Conservation (phyloP, 176 grass and related monocot genomes). For the Ananas comosus region DNA sequence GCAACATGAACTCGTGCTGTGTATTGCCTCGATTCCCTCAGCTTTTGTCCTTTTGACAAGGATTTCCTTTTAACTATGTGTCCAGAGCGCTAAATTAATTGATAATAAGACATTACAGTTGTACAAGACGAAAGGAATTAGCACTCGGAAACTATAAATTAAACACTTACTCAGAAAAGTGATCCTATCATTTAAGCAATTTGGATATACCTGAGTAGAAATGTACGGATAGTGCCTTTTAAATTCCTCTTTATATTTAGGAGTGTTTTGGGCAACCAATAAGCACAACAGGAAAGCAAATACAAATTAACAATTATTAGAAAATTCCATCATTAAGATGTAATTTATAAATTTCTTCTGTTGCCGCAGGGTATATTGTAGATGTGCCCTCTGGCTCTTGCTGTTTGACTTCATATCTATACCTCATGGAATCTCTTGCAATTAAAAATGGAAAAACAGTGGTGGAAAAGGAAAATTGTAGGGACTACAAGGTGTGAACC, state of each 20-base stretch:
- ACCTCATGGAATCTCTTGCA: not conserved
- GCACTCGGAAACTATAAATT: not conserved
- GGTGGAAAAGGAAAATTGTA: not conserved
- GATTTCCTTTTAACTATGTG: constrained; percentile 58
- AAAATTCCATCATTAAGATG: too few relatives aligned
- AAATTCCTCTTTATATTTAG: too few relatives aligned
- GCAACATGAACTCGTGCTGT: constrained; percentile 69
- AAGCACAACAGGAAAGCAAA: too few relatives aligned
- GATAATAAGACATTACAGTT: not conserved
- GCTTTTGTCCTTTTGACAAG: constrained; percentile 50
- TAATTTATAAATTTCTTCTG: too few relatives aligned
- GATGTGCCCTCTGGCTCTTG: not conserved
- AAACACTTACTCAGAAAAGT: too few relatives aligned
- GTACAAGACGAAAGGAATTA: not conserved
- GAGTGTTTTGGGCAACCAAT: too few relatives aligned
- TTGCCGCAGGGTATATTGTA: too few relatives aligned
- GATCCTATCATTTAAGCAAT: too few relatives aligned
- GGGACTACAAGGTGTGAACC: constrained; percentile 38
- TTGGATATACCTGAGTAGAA: too few relatives aligned
- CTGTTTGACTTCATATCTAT: not conserved
- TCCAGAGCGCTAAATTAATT: constrained; percentile 68
- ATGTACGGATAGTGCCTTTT: too few relatives aligned
- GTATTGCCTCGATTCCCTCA: constrained; percentile 56
- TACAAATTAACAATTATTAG: too few relatives aligned
- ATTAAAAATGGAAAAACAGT: constrained; percentile 4